phyloP scores from a whole-genome alignment of 345 rosid genomes.

The Noccaea bulbosa region DNA sequence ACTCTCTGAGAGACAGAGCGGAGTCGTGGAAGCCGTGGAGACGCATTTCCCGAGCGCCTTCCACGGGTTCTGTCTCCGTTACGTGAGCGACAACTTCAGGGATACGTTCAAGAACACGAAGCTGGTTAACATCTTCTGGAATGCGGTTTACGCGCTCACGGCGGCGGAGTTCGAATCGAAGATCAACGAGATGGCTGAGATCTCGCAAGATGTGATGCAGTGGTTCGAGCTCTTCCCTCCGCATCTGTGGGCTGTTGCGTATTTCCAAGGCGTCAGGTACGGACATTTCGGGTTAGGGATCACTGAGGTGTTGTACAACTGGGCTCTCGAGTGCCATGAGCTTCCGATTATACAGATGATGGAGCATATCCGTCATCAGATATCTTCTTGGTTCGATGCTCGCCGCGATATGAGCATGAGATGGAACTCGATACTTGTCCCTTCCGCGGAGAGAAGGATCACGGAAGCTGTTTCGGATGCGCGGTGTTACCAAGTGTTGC shows the following conservation, averaged over 20 bases:
- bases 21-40: slow-evolving; percentile 89
- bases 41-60: slow-evolving; percentile 95
- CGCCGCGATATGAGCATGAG: slow-evolving; percentile 83
- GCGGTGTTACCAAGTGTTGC: slow-evolving; percentile 90
- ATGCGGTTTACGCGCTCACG: slow-evolving; percentile 92
- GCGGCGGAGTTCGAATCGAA: slow-evolving; percentile 80
- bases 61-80: slow-evolving; percentile 93
- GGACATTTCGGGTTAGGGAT: slow-evolving; percentile 90
- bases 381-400: slow-evolving; percentile 61
- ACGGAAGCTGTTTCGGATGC: slow-evolving; percentile 85
- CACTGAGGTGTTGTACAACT: slow-evolving; percentile 77
- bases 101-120: slow-evolving; percentile 94
- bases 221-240: slow-evolving; percentile 90
- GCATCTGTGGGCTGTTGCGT: slow-evolving; percentile 90
- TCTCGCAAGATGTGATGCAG: slow-evolving; percentile 69
- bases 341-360: slow-evolving; percentile 92
- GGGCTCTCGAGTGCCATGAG: slow-evolving; percentile 98
- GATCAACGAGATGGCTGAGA: slow-evolving; percentile 86
- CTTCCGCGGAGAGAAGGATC: slow-evolving; percentile 88
- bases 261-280: slow-evolving; percentile 85
- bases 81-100: slow-evolving; percentile 86
- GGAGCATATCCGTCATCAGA: slow-evolving; percentile 80
- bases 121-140: slow-evolving; percentile 94
- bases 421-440: slow-evolving; percentile 85
- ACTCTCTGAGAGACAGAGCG: slow-evolving; percentile 87